Conservation (phyloP, 2,329 filamentous ascomycete species). For the Aureobasidium mangrovei region DNA sequence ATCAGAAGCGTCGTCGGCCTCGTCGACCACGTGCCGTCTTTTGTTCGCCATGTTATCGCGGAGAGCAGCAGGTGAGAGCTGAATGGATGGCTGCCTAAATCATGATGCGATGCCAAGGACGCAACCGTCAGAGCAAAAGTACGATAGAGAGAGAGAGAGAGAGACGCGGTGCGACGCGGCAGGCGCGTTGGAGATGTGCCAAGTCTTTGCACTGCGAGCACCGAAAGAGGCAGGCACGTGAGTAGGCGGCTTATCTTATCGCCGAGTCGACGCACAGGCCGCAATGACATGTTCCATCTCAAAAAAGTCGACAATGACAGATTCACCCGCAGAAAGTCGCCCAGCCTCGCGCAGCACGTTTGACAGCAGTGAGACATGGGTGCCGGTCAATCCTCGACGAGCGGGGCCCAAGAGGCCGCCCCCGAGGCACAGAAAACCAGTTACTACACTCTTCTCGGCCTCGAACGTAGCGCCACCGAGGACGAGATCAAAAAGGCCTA, state of each 20-base stretch:
- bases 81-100: neutral
- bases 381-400: constrained; percentile 35
- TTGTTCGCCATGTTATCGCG: neutral
- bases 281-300: neutral
- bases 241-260: neutral
- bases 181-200: too few relatives aligned
- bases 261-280: too few relatives aligned
- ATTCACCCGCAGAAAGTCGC: too few relatives aligned
- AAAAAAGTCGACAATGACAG: neutral
- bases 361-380: constrained; percentile 30
- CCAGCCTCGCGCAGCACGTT: too few relatives aligned
- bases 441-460: constrained; percentile 76
- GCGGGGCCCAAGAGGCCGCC: constrained; percentile 20
- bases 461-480: constrained; percentile 64
- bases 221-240: neutral
- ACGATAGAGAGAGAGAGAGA: too few relatives aligned
- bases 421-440: constrained; percentile 52
- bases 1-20: neutral
- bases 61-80: neutral
- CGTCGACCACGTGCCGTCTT: neutral
- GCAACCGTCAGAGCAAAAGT: too few relatives aligned
- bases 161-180: too few relatives aligned
- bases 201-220: too few relatives aligned
- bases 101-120: too few relatives aligned
- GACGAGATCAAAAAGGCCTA: constrained; percentile 97